Percentiles rank a stretch among this genome's conserved stretches.
Conservation (phyloP, 305 asterid genomes). For the Rubia peregrina region DNA sequence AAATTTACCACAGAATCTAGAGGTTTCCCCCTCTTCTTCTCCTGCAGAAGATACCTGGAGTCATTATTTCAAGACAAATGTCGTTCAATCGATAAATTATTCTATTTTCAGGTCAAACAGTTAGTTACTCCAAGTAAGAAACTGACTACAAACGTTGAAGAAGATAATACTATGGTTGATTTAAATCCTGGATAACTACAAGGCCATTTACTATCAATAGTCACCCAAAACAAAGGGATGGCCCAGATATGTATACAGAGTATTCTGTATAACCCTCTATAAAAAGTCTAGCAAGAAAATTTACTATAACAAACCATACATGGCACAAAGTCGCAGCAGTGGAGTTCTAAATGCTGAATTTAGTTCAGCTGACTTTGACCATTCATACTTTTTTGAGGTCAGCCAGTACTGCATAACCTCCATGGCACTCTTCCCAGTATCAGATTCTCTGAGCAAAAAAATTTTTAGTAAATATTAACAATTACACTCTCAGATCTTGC, state of each 20-base stretch:
- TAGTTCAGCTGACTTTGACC: slow-evolving; percentile 55
- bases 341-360: slow-evolving; percentile 44
- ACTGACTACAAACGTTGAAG: neutral
- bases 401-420: slow-evolving; percentile 56
- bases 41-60: slow-evolving; percentile 74
- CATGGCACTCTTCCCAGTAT: slow-evolving; percentile 49
- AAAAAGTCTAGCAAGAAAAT: neutral
- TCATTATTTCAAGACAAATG: neutral
- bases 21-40: slow-evolving; percentile 93
- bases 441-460: slow-evolving; percentile 41
- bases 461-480: neutral
- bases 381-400: slow-evolving; percentile 44
- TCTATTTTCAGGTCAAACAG: neutral
- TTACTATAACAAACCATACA: slow-evolving; percentile 31
- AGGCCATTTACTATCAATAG: neutral
- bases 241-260: neutral
- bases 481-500: neutral
- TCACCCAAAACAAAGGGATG: neutral
- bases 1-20: slow-evolving; percentile 85
- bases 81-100: slow-evolving; percentile 15
- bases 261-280: too few relatives aligned
- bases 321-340: slow-evolving; percentile 79
- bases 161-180: neutral
- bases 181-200: neutral
- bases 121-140: neutral